Conservation (phyloP, 2,329 filamentous ascomycete species). For the Clarireedia paspali region DNA sequence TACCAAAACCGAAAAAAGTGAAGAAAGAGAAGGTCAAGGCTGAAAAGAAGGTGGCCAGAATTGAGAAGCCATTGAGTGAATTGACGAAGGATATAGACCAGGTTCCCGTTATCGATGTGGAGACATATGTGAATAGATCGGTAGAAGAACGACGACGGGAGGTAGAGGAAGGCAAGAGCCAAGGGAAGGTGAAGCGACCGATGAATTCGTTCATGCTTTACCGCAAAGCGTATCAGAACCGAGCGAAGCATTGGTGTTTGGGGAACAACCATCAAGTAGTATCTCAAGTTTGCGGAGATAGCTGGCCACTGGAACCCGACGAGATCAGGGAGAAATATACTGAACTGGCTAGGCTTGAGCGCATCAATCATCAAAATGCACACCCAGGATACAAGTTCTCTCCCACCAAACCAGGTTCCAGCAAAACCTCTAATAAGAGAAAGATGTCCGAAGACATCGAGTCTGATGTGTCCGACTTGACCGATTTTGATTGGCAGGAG, state of each 20-base stretch:
- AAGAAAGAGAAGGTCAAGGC: conserved; percentile 34
- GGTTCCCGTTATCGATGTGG: conserved; percentile 69
- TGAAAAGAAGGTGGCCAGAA: conserved; percentile 41
- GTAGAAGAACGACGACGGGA: conserved; percentile 59
- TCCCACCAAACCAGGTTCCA: conserved; percentile 57
- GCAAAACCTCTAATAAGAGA: conserved; percentile 42
- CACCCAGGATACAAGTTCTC: conserved; percentile 94
- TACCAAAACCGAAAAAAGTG: conserved; percentile 30
- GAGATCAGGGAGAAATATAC: conserved; percentile 69
- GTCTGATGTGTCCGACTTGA: conserved; percentile 37
- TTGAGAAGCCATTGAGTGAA: conserved; percentile 63
- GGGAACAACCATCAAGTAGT: conserved; percentile 93
- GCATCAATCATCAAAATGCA: conserved; percentile 74
- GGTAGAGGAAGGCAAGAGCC: conserved; percentile 57
- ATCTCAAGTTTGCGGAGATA: conserved; percentile 76
- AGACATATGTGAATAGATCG: conserved; percentile 67
- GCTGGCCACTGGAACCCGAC: conserved; percentile 77
- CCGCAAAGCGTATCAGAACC: conserved; percentile 81
- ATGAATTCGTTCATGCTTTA: conserved; percentile 99
- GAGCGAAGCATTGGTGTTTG: conserved; percentile 71
- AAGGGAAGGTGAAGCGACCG: conserved; percentile 76
- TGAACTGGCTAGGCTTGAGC: conserved; percentile 69
- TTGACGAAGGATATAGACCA: conserved; percentile 55
- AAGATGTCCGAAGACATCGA: conserved; percentile 35
- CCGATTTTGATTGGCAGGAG: conserved; percentile 38